A percentile compares a stretch with the other conserved stretches of the same genome.
phyloP scores from a whole-genome alignment of 2,329 filamentous ascomycete species.

The Rhynchosporium graminicola region DNA sequence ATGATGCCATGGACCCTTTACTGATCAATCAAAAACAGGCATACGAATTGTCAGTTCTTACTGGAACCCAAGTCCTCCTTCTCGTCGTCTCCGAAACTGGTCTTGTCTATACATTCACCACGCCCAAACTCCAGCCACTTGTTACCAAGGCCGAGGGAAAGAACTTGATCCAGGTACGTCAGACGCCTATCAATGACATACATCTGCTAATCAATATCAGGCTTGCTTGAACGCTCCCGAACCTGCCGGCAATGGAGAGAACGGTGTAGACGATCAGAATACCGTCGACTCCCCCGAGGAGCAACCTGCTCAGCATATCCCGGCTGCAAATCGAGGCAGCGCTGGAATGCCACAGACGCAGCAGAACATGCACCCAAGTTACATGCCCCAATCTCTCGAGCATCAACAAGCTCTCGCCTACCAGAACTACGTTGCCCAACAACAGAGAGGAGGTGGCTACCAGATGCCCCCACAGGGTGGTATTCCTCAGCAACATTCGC shows the following conservation, averaged over 20 bases:
- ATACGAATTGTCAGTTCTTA: constrained; percentile 95
- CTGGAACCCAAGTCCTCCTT: constrained; percentile 93
- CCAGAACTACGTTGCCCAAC: constrained; percentile 76
- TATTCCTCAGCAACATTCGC: constrained; percentile 80
- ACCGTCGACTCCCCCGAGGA: constrained; percentile 92
- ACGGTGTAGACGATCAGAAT: constrained; percentile 74
- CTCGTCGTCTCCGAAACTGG: constrained; percentile 97
- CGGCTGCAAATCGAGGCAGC: constrained; percentile 57
- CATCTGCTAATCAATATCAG: constrained; percentile 52
- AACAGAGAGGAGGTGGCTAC: constrained; percentile 71
- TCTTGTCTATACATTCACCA: constrained; percentile 97
- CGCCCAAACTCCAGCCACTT: constrained; percentile 94
- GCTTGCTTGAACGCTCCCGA: constrained; percentile 96
- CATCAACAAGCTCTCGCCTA: constrained; percentile 79
- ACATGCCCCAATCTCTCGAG: constrained; percentile 61
- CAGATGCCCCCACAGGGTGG: constrained; percentile 75
- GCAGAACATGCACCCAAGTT: constrained; percentile 63
- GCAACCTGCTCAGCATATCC: constrained; percentile 73
- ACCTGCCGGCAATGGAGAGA: constrained; percentile 77
- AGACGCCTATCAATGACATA: constrained; percentile 12
- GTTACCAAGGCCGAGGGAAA: constrained; percentile 99
- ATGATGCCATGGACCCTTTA: constrained; percentile 24
- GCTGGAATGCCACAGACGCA: constrained; percentile 62
- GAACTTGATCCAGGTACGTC: constrained; percentile 89
- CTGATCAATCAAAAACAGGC: constrained; percentile 58